phyloP scores from a whole-genome alignment of 306 rosid species.

The Rosa chinensis region DNA sequence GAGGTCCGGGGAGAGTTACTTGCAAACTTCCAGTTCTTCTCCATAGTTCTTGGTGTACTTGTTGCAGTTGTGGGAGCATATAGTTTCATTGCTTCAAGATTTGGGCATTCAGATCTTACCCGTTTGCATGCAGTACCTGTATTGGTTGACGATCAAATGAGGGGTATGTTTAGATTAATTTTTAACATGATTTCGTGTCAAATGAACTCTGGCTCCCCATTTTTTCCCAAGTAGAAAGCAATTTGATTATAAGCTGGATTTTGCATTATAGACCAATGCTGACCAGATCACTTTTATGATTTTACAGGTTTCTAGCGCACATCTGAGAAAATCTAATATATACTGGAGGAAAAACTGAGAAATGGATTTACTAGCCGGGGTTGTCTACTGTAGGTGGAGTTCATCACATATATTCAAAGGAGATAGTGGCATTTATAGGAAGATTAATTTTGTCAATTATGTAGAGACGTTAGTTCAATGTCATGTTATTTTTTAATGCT shows the following conservation, averaged over 20 bases:
- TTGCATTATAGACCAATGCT: neutral
- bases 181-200: neutral
- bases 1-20: slow-evolving; percentile 86
- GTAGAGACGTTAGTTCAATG: neutral
- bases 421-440: neutral
- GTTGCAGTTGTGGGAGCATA: slow-evolving; percentile 57
- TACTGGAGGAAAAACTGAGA: neutral
- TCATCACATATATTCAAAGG: neutral
- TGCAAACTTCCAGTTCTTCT: slow-evolving; percentile 88
- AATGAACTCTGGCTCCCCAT: neutral
- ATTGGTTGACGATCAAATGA: slow-evolving; percentile 44
- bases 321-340: neutral
- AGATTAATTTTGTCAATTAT: neutral
- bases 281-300: neutral
- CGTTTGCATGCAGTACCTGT: slow-evolving; percentile 38
- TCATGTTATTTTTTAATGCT: neutral
- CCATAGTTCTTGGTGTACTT: slow-evolving; percentile 52
- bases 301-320: slow-evolving; percentile 3
- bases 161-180: neutral
- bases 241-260: neutral
- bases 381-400: neutral
- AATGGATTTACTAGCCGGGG: neutral
- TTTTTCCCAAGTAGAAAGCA: neutral
- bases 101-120: slow-evolving; percentile 38
- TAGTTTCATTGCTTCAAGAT: slow-evolving; percentile 59